phyloP scores from a whole-genome alignment of 495 filamentous ascomycete species.

The Aspergillus conjunctus region DNA sequence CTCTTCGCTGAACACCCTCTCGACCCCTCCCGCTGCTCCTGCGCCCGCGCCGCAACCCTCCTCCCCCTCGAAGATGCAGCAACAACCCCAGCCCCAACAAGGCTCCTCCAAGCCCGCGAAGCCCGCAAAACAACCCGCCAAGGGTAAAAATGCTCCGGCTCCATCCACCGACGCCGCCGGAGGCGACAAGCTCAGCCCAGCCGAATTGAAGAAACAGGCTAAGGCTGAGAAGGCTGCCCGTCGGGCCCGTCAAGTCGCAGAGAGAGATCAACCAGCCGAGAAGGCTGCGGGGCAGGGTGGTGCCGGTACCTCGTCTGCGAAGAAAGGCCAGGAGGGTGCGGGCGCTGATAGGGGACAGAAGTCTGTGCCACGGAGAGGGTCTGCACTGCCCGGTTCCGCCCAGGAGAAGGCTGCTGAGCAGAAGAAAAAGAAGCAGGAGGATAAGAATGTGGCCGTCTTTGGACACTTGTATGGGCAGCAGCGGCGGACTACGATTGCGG shows the following conservation, averaged over 20 bases:
- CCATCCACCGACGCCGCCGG: conserved; percentile 21
- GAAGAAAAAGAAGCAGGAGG: conserved; percentile 57
- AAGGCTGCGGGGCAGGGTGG: conserved; percentile 27
- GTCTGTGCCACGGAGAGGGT: conserved; percentile 34
- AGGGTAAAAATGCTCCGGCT: conserved; percentile 33
- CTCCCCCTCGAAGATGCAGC: conserved; percentile 26
- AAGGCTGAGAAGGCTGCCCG: conserved; percentile 79
- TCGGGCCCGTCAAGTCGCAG: conserved; percentile 63
- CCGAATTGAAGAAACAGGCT: conserved; percentile 73
- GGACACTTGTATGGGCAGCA: conserved; percentile 80
- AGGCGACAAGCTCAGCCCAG: conserved; percentile 58
- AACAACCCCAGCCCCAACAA: conserved; percentile 16
- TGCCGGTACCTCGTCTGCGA: conserved; percentile 31
- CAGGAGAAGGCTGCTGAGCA: conserved; percentile 31
- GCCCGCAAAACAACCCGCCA: conserved; percentile 29
- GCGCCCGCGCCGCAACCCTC: conserved; percentile 17
- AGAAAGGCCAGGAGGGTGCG: conserved; percentile 45
- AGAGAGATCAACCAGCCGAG: conserved; percentile 28
- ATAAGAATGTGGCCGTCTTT: conserved; percentile 77
- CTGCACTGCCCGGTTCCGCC: conserved; percentile 41
- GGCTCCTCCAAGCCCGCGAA: conserved; percentile 32
- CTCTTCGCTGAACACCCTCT: conserved; percentile 24
- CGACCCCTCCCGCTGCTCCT: conserved; percentile 18
- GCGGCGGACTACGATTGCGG: conserved; percentile 68
- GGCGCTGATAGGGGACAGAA: conserved; percentile 44